These are phyloP conservation scores for Myxozyma neotropica DNA, from an alignment of 805 yeast species.

Conservation along the genomic window DNA sequence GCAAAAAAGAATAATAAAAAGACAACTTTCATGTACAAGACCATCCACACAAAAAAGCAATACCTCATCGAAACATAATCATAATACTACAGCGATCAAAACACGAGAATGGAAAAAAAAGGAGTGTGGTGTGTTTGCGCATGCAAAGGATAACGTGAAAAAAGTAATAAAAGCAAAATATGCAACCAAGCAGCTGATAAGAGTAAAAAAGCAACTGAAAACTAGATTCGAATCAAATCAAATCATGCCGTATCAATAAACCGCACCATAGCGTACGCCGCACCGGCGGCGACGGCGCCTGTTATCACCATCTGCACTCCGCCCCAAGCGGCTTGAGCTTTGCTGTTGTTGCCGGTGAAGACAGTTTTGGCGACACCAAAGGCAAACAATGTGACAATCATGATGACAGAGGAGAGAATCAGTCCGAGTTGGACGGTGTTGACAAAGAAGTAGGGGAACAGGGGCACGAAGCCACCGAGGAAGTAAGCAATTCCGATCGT, in stretches of 20 bases:
- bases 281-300: constrained; percentile 97
- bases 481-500: constrained; percentile 90
- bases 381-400: constrained; percentile 81
- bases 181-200: background rate
- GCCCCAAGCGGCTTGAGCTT: constrained; percentile 52
- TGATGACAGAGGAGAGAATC: constrained; percentile 69
- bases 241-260: constrained; percentile 53
- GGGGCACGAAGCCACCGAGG: constrained; percentile 89
- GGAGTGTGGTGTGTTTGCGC: background rate
- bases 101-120: background rate
- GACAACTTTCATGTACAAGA: background rate
- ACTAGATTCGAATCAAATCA: background rate
- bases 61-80: background rate
- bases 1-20: background rate
- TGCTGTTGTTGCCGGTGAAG: constrained; percentile 61
- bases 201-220: background rate
- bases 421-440: constrained; percentile 75
- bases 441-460: constrained; percentile 87
- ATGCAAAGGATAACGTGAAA: background rate
- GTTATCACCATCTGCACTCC: constrained; percentile 92
- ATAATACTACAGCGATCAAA: background rate
- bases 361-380: constrained; percentile 87
- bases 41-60: background rate
- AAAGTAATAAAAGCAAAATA: background rate
- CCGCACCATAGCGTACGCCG: constrained; percentile 91